Base-by-base conservation (phyloP, 1,139 yeast genomes). In the Martiniozyma asiatica region DNA sequence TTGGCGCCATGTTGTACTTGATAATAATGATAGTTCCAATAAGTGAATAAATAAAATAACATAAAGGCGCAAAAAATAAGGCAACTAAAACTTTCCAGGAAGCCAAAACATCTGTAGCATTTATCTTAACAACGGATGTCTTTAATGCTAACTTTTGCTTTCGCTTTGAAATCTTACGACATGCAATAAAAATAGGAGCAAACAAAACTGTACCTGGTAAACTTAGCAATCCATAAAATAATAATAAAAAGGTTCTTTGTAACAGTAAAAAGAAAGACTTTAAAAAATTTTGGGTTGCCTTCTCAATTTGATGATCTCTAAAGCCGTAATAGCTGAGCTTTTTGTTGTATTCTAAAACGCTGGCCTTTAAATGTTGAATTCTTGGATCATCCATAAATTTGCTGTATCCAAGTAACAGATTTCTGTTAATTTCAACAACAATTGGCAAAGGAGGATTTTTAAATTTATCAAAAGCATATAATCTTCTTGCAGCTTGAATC, bases 71-170 rank as follows among this genome's bases (percentile, higher is more conserved):
- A 39, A 73, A 58, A 3, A 71, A 73, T 50, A 77, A 58, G 11
- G 81, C 73, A 34, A 77, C 71, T 33, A 78, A 58, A 20, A 79
- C 70, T 46, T 79, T 79, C 92, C 92, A 76, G 4, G 82, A 72
- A 1, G 81, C 85, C 20, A 76, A 58, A 26, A 78, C 81, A 51
- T 78, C 92, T 31, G 64, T 71, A 10, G 81, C 89, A 40, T 69
- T 72, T 33, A 78, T 66, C 48, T 78, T 78, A 2, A 78, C 92
- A 3, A 70, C 58, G 0, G 85, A 76, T 23, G 62, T 63, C 5
- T 75, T 77, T 36, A 78, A 58, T 1, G 87, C 89, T 26, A 63
- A 60, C 36, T 52, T 61, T 29, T 75, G 77, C 47, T 78, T 77
- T 43, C 61, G 58, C 22, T 54, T 57, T 1, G 87, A 73, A 24